These are phyloP conservation scores for Anthracocystis walkeri DNA, from an alignment of 1,284 basidiomycete genomes.

Conservation along the genomic window DNA sequence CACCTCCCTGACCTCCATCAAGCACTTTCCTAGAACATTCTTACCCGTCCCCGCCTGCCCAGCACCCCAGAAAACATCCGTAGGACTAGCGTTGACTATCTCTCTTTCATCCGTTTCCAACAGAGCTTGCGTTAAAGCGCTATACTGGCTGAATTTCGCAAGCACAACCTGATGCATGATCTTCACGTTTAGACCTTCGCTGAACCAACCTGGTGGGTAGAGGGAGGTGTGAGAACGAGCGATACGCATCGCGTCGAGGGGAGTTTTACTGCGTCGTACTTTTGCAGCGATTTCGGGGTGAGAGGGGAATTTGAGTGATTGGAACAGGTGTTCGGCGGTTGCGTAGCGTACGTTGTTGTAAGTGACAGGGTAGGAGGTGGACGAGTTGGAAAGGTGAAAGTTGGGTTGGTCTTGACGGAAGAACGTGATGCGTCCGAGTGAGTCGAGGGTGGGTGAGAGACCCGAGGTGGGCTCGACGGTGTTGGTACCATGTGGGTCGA, in stretches of 20 bases:
- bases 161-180: conserved; percentile 57
- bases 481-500: too few relatives aligned
- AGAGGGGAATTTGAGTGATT: conserved; percentile 55
- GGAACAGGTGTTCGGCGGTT: conserved; percentile 62
- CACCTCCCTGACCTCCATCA: conserved; percentile 52
- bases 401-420: conserved; percentile 41
- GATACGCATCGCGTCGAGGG: conserved; percentile 52
- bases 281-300: conserved; percentile 53
- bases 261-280: conserved; percentile 49
- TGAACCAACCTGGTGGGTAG: conserved; percentile 56
- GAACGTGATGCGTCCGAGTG: conserved; percentile 32
- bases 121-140: conserved; percentile 31
- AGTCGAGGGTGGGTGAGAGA: background rate
- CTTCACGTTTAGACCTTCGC: conserved; percentile 50
- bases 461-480: background rate
- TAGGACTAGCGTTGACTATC: conserved; percentile 53
- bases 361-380: conserved; percentile 36
- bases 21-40: conserved; percentile 56
- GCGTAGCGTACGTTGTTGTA: conserved; percentile 50
- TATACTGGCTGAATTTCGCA: conserved; percentile 57
- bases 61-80: conserved; percentile 62
- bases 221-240: conserved; percentile 42
- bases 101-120: conserved; percentile 52
- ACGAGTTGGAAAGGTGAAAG: conserved; percentile 58
- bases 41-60: conserved; percentile 38